Conservation (phyloP, 805 yeast species). For the Candida hispaniensis region DNA sequence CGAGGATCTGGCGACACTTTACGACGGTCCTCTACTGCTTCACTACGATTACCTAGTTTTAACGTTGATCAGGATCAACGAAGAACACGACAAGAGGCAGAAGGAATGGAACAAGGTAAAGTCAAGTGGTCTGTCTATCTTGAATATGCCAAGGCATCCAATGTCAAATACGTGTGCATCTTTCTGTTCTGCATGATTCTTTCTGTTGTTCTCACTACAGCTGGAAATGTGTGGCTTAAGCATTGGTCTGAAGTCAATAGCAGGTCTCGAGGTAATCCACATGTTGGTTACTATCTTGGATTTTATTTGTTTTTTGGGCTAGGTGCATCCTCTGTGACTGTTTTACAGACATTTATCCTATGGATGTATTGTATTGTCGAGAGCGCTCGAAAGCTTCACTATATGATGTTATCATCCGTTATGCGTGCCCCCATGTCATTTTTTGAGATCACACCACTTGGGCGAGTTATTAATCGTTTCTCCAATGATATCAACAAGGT, state of each 20-base stretch:
- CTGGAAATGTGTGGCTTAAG: slow-evolving; percentile 84
- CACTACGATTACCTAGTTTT: slow-evolving; percentile 34
- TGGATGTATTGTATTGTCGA: slow-evolving; percentile 76
- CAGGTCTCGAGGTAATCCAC: slow-evolving; percentile 55
- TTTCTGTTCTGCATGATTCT: slow-evolving; percentile 46
- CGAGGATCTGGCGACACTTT: slow-evolving; percentile 27
- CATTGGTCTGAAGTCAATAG: slow-evolving; percentile 94
- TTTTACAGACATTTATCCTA: slow-evolving; percentile 56
- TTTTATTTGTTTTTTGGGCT: slow-evolving; percentile 69
- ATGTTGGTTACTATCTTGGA: slow-evolving; percentile 58
- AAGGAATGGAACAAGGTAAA: slow-evolving; percentile 84
- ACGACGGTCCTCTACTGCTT: slow-evolving; percentile 55
- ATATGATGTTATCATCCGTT: slow-evolving; percentile 60
- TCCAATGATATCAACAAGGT: slow-evolving; percentile 84
- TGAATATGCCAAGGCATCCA: slow-evolving; percentile 83
- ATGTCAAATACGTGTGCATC: slow-evolving; percentile 48
- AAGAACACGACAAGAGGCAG: slow-evolving; percentile 34
- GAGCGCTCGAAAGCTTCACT: slow-evolving; percentile 64
- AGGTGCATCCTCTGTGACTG: slow-evolving; percentile 46
- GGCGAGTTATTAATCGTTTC: slow-evolving; percentile 81
- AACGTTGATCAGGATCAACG: slow-evolving; percentile 24
- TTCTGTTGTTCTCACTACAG: slow-evolving; percentile 51
- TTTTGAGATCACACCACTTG: slow-evolving; percentile 92
- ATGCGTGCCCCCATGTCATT: slow-evolving; percentile 90
- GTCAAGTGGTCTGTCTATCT: slow-evolving; percentile 80